Percentiles rank a stretch among this genome's conserved stretches.
Evolutionary conservation across 768 basidiomycete species (phyloP).

Genomic region (Coprinopsis cinerea): DNA sequence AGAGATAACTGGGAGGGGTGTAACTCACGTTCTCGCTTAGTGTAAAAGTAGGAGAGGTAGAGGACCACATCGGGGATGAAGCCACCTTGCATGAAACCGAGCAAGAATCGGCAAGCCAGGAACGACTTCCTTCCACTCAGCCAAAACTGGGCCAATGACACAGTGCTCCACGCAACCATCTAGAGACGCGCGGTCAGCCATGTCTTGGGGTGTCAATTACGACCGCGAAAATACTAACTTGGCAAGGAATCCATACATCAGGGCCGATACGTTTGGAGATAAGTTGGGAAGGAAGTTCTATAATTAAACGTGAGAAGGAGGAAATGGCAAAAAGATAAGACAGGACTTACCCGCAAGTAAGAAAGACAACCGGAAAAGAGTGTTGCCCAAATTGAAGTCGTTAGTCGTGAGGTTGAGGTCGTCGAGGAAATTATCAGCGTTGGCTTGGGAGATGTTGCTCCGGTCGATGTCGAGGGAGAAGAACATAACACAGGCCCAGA

Average conservation of each 20-base stretch:
- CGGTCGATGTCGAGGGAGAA: slow-evolving; percentile 55
- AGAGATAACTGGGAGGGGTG: neutral
- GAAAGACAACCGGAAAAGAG: slow-evolving; percentile 46
- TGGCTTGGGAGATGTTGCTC: slow-evolving; percentile 58
- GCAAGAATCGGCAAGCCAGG: slow-evolving; percentile 45
- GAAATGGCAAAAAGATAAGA: neutral
- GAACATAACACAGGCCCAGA: slow-evolving; percentile 62
- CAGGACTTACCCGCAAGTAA: slow-evolving; percentile 31
- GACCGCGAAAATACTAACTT: slow-evolving; percentile 35
- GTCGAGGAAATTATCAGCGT: slow-evolving; percentile 61
- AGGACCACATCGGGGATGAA: slow-evolving; percentile 62
- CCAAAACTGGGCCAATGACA: slow-evolving; percentile 57
- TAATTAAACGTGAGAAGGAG: neutral
- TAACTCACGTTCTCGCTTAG: slow-evolving; percentile 44
- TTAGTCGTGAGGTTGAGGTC: slow-evolving; percentile 58
- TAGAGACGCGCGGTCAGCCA: no score
- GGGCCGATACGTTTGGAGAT: slow-evolving; percentile 64
- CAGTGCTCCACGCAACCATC: slow-evolving; percentile 53
- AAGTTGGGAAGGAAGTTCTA: slow-evolving; percentile 62
- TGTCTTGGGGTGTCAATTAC: no score
- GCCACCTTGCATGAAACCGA: slow-evolving; percentile 59
- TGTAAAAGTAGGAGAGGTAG: slow-evolving; percentile 64
- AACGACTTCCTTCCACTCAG: slow-evolving; percentile 47
- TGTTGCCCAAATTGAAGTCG: slow-evolving; percentile 62
- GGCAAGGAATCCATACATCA: slow-evolving; percentile 59